Conservation (phyloP, 306 rosid genomes). For the Cucurbita maxima region DNA sequence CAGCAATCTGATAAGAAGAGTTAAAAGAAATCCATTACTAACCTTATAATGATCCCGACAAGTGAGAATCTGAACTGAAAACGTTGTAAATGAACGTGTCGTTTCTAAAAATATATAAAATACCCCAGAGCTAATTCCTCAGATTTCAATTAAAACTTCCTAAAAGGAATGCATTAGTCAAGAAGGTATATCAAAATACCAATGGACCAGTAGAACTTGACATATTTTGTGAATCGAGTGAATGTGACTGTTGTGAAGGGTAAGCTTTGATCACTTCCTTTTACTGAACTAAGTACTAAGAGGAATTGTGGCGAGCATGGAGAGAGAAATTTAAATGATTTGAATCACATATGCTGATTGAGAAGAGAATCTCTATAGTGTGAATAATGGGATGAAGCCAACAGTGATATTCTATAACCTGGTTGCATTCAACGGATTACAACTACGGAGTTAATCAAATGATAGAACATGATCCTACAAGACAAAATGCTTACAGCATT, state of each 20-base stretch:
- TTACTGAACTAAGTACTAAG: neutral
- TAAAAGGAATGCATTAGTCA: neutral
- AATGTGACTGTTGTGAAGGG: neutral
- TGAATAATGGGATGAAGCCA: neutral
- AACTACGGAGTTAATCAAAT: neutral
- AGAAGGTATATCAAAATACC: neutral
- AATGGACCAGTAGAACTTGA: neutral
- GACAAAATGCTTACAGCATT: constrained; percentile 53
- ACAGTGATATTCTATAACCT: neutral
- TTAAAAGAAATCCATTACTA: no score
- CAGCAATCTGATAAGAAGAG: no score
- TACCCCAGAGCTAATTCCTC: neutral
- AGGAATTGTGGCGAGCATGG: neutral
- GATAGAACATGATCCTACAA: neutral
- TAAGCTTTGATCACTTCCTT: neutral
- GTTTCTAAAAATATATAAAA: neutral
- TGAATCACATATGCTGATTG: neutral
- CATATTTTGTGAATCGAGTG: neutral
- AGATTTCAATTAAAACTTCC: neutral
- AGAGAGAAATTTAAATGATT: neutral
- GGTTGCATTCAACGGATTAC: neutral
- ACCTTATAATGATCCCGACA: no score
- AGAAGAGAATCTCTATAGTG: neutral
- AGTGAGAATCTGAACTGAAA: no score
- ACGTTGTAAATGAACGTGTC: no score